These are phyloP conservation scores for Colletotrichum abscissum DNA, from an alignment of 2,329 filamentous ascomycete species.

Conservation along the genomic window DNA sequence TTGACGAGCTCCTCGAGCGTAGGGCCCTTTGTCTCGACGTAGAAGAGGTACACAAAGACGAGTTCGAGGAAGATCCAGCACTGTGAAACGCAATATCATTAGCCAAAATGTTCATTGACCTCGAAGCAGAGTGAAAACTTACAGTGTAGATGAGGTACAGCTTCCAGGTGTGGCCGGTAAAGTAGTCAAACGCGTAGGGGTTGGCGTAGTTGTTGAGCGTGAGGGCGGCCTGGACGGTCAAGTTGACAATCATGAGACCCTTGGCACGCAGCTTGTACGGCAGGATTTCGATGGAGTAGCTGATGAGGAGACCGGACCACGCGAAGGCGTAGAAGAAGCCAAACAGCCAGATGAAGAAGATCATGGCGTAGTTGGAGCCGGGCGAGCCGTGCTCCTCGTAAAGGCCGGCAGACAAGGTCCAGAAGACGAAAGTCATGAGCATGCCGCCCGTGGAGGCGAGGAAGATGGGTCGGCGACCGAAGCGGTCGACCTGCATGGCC, in stretches of 20 bases:
- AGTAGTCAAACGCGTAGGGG: slow-evolving; percentile 62
- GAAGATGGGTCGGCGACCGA: slow-evolving; percentile 68
- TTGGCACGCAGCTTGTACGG: slow-evolving; percentile 62
- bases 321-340: slow-evolving; percentile 63
- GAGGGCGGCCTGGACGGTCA: slow-evolving; percentile 65
- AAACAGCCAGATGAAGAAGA: slow-evolving; percentile 54
- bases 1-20: slow-evolving; percentile 75
- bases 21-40: slow-evolving; percentile 71
- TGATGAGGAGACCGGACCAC: slow-evolving; percentile 67
- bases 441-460: slow-evolving; percentile 55
- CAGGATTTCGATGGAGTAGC: slow-evolving; percentile 63
- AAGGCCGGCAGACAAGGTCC: slow-evolving; percentile 59
- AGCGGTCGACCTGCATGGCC: slow-evolving; percentile 64
- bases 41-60: slow-evolving; percentile 65
- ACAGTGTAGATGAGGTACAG: slow-evolving; percentile 68
- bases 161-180: slow-evolving; percentile 60
- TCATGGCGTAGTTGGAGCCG: slow-evolving; percentile 54
- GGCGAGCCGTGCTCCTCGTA: slow-evolving; percentile 52
- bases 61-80: slow-evolving; percentile 66
- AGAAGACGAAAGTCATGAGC: slow-evolving; percentile 61
- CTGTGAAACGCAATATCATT: neutral
- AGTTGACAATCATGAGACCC: slow-evolving; percentile 68
- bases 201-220: slow-evolving; percentile 67
- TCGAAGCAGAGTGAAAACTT: slow-evolving; percentile 40
- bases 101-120: neutral